Percentiles rank a stretch among this genome's conserved stretches.
These are phyloP conservation scores for Iberis pinnata DNA, from an alignment of 345 rosid genomes.

Conservation along the genomic window DNA sequence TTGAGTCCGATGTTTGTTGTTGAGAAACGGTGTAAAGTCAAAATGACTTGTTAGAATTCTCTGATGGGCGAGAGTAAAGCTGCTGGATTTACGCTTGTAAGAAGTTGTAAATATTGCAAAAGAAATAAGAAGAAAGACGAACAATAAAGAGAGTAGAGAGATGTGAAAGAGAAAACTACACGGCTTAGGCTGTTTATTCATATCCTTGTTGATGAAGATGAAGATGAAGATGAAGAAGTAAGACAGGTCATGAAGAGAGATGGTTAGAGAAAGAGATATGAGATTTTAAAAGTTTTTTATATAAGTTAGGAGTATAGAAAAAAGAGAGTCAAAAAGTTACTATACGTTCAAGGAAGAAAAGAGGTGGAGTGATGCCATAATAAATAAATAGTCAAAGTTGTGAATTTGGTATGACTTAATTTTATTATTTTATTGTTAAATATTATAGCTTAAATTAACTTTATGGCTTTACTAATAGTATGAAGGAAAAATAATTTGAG, in stretches of 20 bases:
- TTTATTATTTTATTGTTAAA: not conserved
- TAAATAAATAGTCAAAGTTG: conserved; percentile 46
- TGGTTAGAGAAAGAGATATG: conserved; percentile 12
- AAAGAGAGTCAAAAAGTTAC: conserved; percentile 33
- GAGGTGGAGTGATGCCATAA: conserved; percentile 27
- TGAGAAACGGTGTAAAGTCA: conserved; percentile 59
- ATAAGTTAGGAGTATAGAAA: conserved; percentile 4
- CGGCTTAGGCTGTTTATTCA: conserved; percentile 24
- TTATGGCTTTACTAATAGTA: too few relatives aligned
- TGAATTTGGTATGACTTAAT: conserved; percentile 26
- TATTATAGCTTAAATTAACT: not conserved
- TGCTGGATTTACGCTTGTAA: conserved; percentile 13
- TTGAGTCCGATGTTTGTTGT: conserved; percentile 21
- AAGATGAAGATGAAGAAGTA: conserved; percentile 27
- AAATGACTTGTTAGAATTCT: conserved; percentile 38
- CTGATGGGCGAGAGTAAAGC: conserved; percentile 28
- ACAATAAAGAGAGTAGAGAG: conserved; percentile 25
- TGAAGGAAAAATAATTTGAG: conserved; percentile 13
- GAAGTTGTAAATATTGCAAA: conserved; percentile 18
- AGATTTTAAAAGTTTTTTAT: conserved; percentile 10
- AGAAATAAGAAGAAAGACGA: conserved; percentile 25
- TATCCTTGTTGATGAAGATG: conserved; percentile 1
- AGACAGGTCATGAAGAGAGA: conserved; percentile 28
- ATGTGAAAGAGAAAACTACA: conserved; percentile 21
- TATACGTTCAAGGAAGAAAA: conserved; percentile 60